phyloP scores from a whole-genome alignment of 768 basidiomycete genomes.

The Termitomyces sp. region DNA sequence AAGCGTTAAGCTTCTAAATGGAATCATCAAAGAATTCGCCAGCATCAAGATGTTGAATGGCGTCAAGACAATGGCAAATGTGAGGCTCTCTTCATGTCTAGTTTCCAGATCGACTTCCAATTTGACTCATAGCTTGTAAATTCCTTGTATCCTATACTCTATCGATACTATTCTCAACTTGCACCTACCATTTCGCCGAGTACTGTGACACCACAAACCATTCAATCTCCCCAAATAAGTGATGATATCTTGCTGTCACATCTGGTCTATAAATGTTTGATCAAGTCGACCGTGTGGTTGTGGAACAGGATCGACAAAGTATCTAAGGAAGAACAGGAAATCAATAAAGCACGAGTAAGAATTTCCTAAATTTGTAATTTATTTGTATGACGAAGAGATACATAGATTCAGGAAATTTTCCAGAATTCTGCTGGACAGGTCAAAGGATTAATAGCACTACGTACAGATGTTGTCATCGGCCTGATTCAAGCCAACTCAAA shows the following conservation, averaged over 20 bases:
- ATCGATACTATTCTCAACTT: slow-evolving; percentile 54
- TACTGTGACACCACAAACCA: slow-evolving; percentile 35
- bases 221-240: slow-evolving; percentile 31
- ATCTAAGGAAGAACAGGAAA: slow-evolving; percentile 33
- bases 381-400: background rate
- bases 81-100: slow-evolving; percentile 20
- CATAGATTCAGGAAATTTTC: slow-evolving; percentile 59
- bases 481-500: slow-evolving; percentile 23
- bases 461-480: slow-evolving; percentile 45
- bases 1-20: slow-evolving; percentile 57
- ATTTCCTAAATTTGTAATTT: background rate
- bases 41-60: slow-evolving; percentile 66
- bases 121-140: slow-evolving; percentile 35
- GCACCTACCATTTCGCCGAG: slow-evolving; percentile 32
- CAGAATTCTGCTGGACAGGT: slow-evolving; percentile 52
- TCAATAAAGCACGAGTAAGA: slow-evolving; percentile 51
- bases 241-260: slow-evolving; percentile 51
- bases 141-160: slow-evolving; percentile 48
- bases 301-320: slow-evolving; percentile 51
- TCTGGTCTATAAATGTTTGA: slow-evolving; percentile 69
- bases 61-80: slow-evolving; percentile 59
- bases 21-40: slow-evolving; percentile 64
- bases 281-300: slow-evolving; percentile 66
- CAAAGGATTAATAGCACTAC: slow-evolving; percentile 47
- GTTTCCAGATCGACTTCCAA: background rate